A percentile compares a stretch with the other conserved stretches of the same genome.
Conservation (phyloP, 176 grass and related monocot species). For the Alopecurus myosuroides region DNA sequence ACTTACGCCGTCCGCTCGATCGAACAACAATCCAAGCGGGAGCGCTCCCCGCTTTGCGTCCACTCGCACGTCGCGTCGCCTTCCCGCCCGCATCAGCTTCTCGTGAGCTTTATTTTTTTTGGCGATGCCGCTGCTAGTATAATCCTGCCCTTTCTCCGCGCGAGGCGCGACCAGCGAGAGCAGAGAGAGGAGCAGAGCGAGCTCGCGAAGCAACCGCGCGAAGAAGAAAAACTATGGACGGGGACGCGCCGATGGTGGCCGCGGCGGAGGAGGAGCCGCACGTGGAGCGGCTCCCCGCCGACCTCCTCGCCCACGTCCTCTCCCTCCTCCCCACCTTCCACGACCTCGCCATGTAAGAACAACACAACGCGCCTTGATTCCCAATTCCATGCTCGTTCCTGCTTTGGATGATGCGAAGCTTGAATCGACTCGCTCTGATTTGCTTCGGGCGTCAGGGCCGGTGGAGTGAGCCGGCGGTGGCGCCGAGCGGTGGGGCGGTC, state of each 20-base stretch:
- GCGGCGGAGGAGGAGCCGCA: constrained; percentile 32
- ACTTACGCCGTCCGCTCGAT: constrained; percentile 24
- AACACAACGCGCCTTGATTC: not conserved
- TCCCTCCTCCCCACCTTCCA: constrained; percentile 72
- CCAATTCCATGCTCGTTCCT: not conserved
- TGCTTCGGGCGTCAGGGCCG: constrained; percentile 38
- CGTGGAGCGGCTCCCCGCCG: constrained; percentile 70
- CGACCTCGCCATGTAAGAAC: constrained; percentile 66
- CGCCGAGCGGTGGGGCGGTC: constrained; percentile 61
- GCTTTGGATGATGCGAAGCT: not conserved
- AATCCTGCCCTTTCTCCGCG: not conserved
- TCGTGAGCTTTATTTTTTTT: constrained; percentile 8
- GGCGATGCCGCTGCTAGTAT: constrained; percentile 24
- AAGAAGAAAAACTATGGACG: not conserved
- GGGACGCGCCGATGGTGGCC: not conserved
- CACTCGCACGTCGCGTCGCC: constrained; percentile 9
- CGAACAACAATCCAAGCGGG: constrained; percentile 14
- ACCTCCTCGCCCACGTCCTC: constrained; percentile 75
- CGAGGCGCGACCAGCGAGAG: not conserved
- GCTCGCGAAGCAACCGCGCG: not conserved
- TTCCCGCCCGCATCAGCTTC: constrained; percentile 12
- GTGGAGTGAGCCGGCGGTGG: constrained; percentile 77
- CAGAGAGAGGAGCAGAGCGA: not conserved
- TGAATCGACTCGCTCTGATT: not conserved
- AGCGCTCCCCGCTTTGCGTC: not conserved